Base-by-base conservation (phyloP, 192 early-diverging fungal species). In the Ambispora gerdemannii region DNA sequence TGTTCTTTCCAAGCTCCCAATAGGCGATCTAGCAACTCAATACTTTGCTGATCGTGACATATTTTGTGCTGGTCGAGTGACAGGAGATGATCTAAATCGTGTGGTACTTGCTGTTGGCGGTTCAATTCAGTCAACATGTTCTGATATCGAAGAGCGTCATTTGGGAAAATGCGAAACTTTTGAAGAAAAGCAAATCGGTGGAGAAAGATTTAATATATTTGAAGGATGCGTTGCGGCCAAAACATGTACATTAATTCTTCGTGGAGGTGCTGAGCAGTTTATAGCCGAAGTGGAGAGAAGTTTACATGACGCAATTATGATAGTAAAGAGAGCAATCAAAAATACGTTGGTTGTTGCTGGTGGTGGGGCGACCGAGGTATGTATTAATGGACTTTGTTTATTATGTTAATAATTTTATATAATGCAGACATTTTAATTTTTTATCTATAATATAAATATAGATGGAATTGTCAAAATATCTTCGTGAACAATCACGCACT, bases 31-130 rank as follows among this genome's bases (percentile, higher is more conserved):
- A 72, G 97, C 95, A 31, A 99, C 97, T 28, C 97, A 99, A 80
- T 99, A 97, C 87, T 99, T 99, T 89, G 97, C 97, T 61, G 97
- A 99, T 77, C 92, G 97, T 64, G 91, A 95, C 76, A 95, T 99
- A 76, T 99, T 99, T 82, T 99, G 97, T 77, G 97, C 97, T 32
- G 97, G 97, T 49, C 92, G 97, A 76, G 97, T 99, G 36, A 74
- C 93, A 51, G 89, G 86, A 73, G 95, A 93, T 69, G 97, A 99
- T 76, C 77, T 99, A 70, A 87, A 90, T 60, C 94, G 97, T 70
- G 93, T 95, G 31, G 90, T 96, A 70, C 89, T 94, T 79, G 97
- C 95, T 63, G 93, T 96, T 25, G 97, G 97, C 72, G 96, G 95
- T 33, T 81, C 88, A 33, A 83, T 95, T 38, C 97, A 99, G 77